A percentile compares a stretch with the other conserved stretches of the same genome.
Conservation (phyloP, 2,329 filamentous ascomycete genomes). For the Penicillium rolfsii region DNA sequence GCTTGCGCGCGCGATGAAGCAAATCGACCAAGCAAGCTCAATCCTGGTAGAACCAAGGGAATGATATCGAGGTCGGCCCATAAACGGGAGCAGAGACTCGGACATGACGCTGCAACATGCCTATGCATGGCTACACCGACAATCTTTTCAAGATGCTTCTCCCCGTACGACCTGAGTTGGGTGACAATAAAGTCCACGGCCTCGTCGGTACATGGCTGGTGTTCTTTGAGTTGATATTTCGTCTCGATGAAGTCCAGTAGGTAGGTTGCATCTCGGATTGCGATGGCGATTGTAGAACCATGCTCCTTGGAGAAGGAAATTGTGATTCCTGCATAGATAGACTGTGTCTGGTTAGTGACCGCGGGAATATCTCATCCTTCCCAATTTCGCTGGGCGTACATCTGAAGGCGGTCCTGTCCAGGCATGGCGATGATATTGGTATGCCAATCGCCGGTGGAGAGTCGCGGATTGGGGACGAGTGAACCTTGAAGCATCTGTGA, state of each 20-base stretch:
- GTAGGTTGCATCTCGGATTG: slow-evolving; percentile 74
- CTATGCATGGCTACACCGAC: slow-evolving; percentile 71
- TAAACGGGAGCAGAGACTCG: slow-evolving; percentile 68
- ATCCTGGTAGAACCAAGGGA: slow-evolving; percentile 63
- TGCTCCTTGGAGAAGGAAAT: slow-evolving; percentile 41
- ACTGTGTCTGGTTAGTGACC: slow-evolving; percentile 31
- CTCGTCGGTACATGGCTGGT: slow-evolving; percentile 46
- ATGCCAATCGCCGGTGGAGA: slow-evolving; percentile 39
- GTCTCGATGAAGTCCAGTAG: slow-evolving; percentile 72
- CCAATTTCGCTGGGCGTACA: slow-evolving; percentile 29
- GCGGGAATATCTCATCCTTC: not conserved
- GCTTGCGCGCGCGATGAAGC: slow-evolving; percentile 24
- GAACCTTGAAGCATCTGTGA: slow-evolving; percentile 8
- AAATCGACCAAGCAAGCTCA: slow-evolving; percentile 21
- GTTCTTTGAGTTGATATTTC: slow-evolving; percentile 54
- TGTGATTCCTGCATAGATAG: slow-evolving; percentile 48
- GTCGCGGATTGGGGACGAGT: slow-evolving; percentile 37
- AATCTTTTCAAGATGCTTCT: slow-evolving; percentile 71
- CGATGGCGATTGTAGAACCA: slow-evolving; percentile 65
- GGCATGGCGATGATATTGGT: slow-evolving; percentile 36
- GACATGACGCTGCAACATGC: slow-evolving; percentile 62
- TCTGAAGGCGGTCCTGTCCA: slow-evolving; percentile 46
- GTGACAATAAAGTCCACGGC: slow-evolving; percentile 64
- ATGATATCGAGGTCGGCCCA: slow-evolving; percentile 79
- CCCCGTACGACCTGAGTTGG: slow-evolving; percentile 62